Percentiles rank a stretch among this genome's conserved stretches.
These are phyloP conservation scores for Apostasia ramifera DNA, from an alignment of 106 monocot species.

Conservation along the genomic window DNA sequence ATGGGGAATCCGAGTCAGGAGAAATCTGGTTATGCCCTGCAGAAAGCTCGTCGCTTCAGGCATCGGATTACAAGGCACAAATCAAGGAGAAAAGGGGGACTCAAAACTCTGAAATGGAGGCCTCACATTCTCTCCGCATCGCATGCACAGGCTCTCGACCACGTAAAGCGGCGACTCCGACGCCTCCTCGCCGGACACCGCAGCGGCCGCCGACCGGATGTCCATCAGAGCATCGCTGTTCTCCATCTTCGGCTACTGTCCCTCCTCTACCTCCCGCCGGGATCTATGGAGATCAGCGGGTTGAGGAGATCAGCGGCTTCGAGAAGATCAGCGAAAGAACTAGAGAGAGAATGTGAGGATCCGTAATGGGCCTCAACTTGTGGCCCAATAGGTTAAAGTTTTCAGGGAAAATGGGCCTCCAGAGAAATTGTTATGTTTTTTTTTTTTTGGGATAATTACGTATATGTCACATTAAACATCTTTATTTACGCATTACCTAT, in stretches of 20 bases:
- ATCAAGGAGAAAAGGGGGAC: background rate
- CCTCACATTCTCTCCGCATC: constrained; percentile 83
- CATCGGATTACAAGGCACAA: background rate
- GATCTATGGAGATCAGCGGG: too few species aligned
- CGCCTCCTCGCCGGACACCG: constrained; percentile 25
- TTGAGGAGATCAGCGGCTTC: too few species aligned
- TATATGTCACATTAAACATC: too few species aligned
- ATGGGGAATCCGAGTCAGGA: constrained; percentile 85
- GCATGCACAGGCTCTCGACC: constrained; percentile 99
- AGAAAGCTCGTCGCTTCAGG: background rate
- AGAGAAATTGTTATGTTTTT: too few species aligned
- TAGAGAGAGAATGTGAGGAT: too few species aligned
- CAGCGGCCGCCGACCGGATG: constrained; percentile 42
- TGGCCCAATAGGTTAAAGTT: too few species aligned
- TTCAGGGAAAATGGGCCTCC: too few species aligned
- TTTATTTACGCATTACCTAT: too few species aligned
- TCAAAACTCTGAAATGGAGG: background rate
- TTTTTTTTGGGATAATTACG: too few species aligned
- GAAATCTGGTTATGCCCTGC: constrained; percentile 84
- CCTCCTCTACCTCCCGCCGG: too few species aligned
- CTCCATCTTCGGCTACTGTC: constrained; percentile 14
- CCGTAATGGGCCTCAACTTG: too few species aligned
- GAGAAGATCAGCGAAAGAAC: too few species aligned
- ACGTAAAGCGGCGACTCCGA: constrained; percentile 47
- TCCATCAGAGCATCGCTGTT: constrained; percentile 26